phyloP scores from a whole-genome alignment of 1,284 basidiomycete genomes.

The Apiotrichum sp. region DNA sequence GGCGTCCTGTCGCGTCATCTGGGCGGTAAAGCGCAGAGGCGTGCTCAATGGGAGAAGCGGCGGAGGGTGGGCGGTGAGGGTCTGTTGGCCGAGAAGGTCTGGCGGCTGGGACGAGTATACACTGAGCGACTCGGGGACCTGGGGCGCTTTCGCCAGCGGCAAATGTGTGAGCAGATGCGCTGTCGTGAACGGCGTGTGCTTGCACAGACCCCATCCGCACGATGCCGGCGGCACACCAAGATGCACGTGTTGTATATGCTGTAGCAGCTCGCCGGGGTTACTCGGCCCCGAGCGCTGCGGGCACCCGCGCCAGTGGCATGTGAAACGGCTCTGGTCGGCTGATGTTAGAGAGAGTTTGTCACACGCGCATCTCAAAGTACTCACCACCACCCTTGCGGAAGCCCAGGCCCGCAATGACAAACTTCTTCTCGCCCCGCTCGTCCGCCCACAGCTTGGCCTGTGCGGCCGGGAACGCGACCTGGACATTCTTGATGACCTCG shows the following conservation, averaged over 20 bases:
- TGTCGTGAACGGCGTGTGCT: constrained; percentile 25
- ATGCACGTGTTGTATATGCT: constrained; percentile 29
- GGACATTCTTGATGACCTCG: constrained; percentile 46
- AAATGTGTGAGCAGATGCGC: constrained; percentile 41
- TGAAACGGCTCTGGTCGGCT: constrained; percentile 36
- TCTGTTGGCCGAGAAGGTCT: constrained; percentile 7
- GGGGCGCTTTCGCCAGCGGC: constrained; percentile 15
- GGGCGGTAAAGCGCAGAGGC: constrained; percentile 22
- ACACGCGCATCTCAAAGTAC: constrained; percentile 5
- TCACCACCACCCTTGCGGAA: constrained; percentile 34
- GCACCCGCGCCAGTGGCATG: constrained; percentile 36
- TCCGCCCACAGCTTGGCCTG: constrained; percentile 35
- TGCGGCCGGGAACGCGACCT: constrained; percentile 41
- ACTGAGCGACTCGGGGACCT: constrained; percentile 16
- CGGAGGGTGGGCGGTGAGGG: constrained; percentile 22
- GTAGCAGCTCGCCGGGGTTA: constrained; percentile 24
- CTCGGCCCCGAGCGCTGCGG: constrained; percentile 9
- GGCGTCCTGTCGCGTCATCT: constrained; percentile 26
- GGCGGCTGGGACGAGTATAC: constrained; percentile 11
- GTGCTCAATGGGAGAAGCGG: constrained; percentile 24
- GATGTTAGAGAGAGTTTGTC: neutral
- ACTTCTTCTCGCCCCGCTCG: constrained; percentile 32
- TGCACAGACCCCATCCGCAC: constrained; percentile 36
- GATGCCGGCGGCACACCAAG: constrained; percentile 11
- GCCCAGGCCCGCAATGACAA: constrained; percentile 43